phyloP scores from a whole-genome alignment of 306 rosid genomes.

The Cicer bijugum region DNA sequence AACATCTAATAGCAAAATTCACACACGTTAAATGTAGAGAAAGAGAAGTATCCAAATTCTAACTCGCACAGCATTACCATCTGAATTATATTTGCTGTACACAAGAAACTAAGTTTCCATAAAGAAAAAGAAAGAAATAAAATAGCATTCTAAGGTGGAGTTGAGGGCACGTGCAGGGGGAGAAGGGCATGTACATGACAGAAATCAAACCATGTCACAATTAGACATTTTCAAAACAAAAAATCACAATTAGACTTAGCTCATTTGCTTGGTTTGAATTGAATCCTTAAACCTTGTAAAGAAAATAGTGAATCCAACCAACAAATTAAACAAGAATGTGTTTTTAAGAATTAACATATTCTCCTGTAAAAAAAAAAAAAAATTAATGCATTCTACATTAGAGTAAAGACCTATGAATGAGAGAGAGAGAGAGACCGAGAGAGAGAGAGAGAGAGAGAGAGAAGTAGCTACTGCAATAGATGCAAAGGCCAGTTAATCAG shows the following conservation, averaged over 20 bases:
- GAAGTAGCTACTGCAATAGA: constrained; percentile 36
- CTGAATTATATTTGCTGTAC: too few relatives aligned
- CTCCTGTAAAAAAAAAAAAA: background rate
- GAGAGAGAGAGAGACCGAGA: too few relatives aligned
- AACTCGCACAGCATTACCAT: too few relatives aligned
- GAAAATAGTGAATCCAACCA: background rate
- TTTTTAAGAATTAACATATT: background rate
- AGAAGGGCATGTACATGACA: background rate
- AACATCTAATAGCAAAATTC: too few relatives aligned
- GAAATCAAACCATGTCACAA: background rate
- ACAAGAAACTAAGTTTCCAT: too few relatives aligned
- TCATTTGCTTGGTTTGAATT: background rate
- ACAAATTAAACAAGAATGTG: constrained; percentile 5
- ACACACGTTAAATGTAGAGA: too few relatives aligned
- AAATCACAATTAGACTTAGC: background rate
- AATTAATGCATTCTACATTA: too few relatives aligned
- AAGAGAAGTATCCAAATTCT: too few relatives aligned
- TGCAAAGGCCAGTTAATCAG: constrained; percentile 52
- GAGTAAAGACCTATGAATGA: too few relatives aligned
- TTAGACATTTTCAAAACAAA: background rate
- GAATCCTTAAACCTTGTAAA: background rate
- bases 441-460: background rate
- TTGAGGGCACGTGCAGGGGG: too few relatives aligned
- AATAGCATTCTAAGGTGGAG: too few relatives aligned
- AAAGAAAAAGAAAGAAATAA: too few relatives aligned